These are phyloP conservation scores for Chlamydomonas schloesseri DNA, from an alignment of 139 green algal genomes.

Conservation along the genomic window DNA sequence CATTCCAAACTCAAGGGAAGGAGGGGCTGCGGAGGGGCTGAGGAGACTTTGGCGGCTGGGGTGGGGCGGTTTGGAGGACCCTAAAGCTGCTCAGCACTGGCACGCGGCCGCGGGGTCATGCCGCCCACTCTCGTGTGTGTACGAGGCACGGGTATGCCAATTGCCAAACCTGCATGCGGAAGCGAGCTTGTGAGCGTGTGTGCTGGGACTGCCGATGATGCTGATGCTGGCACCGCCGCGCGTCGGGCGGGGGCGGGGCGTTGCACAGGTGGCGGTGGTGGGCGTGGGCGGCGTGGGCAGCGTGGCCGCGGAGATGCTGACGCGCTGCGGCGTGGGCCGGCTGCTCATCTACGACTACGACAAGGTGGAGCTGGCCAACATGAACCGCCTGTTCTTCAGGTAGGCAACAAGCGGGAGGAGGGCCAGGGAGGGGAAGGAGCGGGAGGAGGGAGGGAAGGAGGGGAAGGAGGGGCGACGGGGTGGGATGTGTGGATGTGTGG, in stretches of 20 bases:
- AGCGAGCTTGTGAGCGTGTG: too few species aligned
- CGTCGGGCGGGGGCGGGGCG: too few species aligned
- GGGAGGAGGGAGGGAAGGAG: not conserved
- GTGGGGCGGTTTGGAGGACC: too few species aligned
- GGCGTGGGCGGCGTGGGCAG: conserved; percentile 95
- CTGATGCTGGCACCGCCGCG: too few species aligned
- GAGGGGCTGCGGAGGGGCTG: not conserved
- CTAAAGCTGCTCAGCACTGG: too few species aligned
- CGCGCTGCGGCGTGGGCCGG: conserved; percentile 92
- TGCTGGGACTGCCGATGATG: too few species aligned
- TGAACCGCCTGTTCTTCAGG: conserved; percentile 99
- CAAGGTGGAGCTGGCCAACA: conserved; percentile 98
- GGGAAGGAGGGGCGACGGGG: not conserved
- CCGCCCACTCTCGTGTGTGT: too few species aligned
- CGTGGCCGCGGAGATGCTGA: conserved; percentile 98
- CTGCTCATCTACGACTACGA: conserved; percentile 98
- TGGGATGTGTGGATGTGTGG: too few species aligned
- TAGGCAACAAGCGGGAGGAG: not conserved
- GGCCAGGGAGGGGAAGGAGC: not conserved
- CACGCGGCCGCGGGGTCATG: too few species aligned
- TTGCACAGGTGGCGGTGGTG: conserved; percentile 88
- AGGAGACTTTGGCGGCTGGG: too few species aligned
- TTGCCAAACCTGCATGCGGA: too few species aligned
- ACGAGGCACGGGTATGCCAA: too few species aligned
- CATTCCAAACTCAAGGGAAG: not conserved